Conservation (phyloP, 208 protist genomes). For the Trypanosoma conorhini region DNA sequence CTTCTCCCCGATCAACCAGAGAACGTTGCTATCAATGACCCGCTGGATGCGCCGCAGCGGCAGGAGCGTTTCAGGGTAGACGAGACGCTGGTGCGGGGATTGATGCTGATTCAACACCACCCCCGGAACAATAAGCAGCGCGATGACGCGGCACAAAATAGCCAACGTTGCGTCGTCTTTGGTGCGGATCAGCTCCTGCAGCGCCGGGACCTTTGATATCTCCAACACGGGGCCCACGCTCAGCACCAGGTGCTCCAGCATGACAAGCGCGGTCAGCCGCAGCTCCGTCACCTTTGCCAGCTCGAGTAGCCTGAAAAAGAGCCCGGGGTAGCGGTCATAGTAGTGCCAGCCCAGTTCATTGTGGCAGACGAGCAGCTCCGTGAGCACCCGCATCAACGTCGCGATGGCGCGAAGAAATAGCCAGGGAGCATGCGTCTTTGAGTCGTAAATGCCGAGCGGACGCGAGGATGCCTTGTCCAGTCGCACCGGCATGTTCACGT, state of each 20-base stretch:
- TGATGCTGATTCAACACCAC: conserved; percentile 46
- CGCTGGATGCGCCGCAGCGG: conserved; percentile 69
- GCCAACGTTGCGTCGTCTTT: conserved; percentile 41
- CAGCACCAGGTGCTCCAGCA: conserved; percentile 76
- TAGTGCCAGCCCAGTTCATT: conserved; percentile 76
- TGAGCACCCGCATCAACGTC: conserved; percentile 43
- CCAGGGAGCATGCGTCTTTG: conserved; percentile 14
- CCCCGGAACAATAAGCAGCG: conserved; percentile 64
- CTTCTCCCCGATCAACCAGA: conserved; percentile 69
- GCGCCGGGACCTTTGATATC: conserved; percentile 55
- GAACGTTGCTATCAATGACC: conserved; percentile 82
- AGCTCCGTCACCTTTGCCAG: conserved; percentile 46
- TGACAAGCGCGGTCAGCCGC: conserved; percentile 31
- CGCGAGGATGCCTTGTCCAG: conserved; percentile 1
- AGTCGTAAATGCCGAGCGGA: conserved; percentile 6
- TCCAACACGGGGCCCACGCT: conserved; percentile 76
- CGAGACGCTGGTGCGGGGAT: conserved; percentile 39
- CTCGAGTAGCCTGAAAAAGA: conserved; percentile 79
- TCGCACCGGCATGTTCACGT: conserved; percentile 33
- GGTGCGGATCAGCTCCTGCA: conserved; percentile 53
- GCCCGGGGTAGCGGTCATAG: conserved; percentile 73
- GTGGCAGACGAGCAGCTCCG: conserved; percentile 66
- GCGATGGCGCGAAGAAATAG: conserved; percentile 40
- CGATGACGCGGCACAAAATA: conserved; percentile 64
- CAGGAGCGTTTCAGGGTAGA: conserved; percentile 55